These are phyloP conservation scores for Eucalyptus marginata DNA, from an alignment of 345 rosid species.

Conservation along the genomic window DNA sequence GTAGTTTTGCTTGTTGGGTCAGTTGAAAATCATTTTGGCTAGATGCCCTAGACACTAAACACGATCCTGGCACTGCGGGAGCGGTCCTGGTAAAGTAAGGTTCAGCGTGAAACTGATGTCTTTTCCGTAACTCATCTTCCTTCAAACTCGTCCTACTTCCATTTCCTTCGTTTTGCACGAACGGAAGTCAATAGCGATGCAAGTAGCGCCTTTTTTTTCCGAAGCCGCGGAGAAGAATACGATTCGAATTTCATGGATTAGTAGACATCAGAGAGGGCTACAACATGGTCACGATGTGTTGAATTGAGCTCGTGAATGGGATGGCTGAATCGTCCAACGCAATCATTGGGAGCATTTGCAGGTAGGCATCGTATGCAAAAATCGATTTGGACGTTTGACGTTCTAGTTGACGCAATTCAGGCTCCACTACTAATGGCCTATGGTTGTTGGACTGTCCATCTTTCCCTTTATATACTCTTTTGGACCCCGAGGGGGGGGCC, in stretches of 20 bases:
- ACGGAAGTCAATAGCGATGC: not conserved
- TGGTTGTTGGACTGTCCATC: not conserved
- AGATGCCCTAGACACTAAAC: not conserved
- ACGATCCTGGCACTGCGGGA: not conserved
- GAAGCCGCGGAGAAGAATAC: not conserved
- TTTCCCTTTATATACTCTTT: not conserved
- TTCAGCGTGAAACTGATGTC: not conserved
- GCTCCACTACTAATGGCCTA: not conserved
- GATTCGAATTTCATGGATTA: not conserved
- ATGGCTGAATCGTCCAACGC: not conserved
- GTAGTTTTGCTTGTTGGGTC: not conserved
- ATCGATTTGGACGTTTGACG: not conserved
- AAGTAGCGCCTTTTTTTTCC: not conserved
- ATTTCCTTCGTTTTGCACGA: not conserved
- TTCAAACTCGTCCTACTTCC: not conserved
- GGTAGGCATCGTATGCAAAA: not conserved
- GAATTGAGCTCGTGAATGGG: not conserved
- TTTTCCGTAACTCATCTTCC: not conserved
- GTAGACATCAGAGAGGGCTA: not conserved
- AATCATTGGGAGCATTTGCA: not conserved
- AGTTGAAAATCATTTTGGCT: not conserved
- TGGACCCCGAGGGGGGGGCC: not conserved
- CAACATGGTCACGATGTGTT: not conserved
- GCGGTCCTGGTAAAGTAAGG: not conserved
- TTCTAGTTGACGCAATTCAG: not conserved